Evolutionary conservation across 768 basidiomycete species (phyloP).

Genomic region (Tricholoma bakamatsutake): DNA sequence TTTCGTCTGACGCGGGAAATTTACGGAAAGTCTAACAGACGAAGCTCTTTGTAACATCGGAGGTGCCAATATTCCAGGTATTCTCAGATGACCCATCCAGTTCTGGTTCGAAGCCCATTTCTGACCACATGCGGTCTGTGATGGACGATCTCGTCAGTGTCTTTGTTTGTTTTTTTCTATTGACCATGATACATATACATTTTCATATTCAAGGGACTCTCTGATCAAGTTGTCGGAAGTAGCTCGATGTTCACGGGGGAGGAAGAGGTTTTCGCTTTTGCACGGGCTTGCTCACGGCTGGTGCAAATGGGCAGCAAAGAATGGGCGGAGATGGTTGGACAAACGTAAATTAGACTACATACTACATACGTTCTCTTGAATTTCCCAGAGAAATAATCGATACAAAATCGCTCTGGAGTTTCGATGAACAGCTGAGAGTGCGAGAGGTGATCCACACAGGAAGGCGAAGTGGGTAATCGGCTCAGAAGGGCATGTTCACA

Average conservation of each 20-base stretch:
- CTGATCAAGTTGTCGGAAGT: constrained; percentile 66
- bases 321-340: constrained; percentile 59
- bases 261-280: constrained; percentile 97
- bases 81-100: constrained; percentile 67
- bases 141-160: constrained; percentile 89
- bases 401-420: too few species aligned
- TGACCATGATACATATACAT: constrained; percentile 3
- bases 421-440: not conserved
- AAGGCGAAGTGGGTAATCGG: not conserved
- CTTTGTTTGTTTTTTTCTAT: constrained; percentile 2
- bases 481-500: not conserved
- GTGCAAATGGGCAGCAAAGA: constrained; percentile 90
- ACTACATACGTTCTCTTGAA: too few species aligned
- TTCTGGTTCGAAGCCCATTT: constrained; percentile 37
- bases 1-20: too few species aligned
- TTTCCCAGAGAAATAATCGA: too few species aligned
- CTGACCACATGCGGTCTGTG: constrained; percentile 85
- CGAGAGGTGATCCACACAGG: too few species aligned
- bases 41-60: constrained; percentile 86
- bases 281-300: constrained; percentile 82
- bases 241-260: constrained; percentile 94
- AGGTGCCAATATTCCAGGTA: constrained; percentile 85
- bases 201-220: constrained; percentile 56
- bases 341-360: constrained; percentile 9
- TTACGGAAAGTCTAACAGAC: constrained; percentile 42